A percentile compares a stretch with the other conserved stretches of the same genome.
These are phyloP conservation scores for Prunus campanulata DNA, from an alignment of 306 rosid genomes.

Conservation along the genomic window DNA sequence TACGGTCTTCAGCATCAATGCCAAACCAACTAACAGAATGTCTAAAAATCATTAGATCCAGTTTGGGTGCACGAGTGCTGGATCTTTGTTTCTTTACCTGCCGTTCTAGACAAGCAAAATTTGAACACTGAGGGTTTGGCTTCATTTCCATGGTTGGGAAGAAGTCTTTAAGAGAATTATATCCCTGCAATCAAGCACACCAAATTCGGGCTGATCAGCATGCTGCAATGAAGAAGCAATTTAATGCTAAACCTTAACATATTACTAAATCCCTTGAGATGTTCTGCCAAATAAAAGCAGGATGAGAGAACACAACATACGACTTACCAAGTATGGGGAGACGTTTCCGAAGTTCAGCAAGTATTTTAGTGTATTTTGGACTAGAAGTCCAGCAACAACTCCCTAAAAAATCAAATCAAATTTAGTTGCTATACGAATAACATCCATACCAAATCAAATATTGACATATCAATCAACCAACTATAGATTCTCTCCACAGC, in stretches of 20 bases:
- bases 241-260: background rate
- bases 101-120: conserved; percentile 70
- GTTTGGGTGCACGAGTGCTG: conserved; percentile 10
- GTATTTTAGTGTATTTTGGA: conserved; percentile 88
- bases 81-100: conserved; percentile 53
- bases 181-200: conserved; percentile 63
- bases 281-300: conserved; percentile 10
- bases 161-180: conserved; percentile 91
- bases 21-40: background rate
- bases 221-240: background rate
- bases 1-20: conserved; percentile 15
- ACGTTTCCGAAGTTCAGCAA: conserved; percentile 83
- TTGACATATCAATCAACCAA: conserved; percentile 17
- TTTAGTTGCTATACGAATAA: background rate
- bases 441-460: background rate
- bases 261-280: background rate
- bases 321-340: conserved; percentile 81
- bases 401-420: conserved; percentile 55
- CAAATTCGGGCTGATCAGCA: conserved; percentile 2
- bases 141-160: conserved; percentile 99
- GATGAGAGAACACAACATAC: conserved; percentile 8
- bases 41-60: conserved; percentile 5
- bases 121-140: conserved; percentile 98
- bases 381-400: conserved; percentile 94
- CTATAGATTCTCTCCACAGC: conserved; percentile 5